Percentiles rank a stretch among this genome's conserved stretches.
Evolutionary conservation across 768 basidiomycete species (phyloP).

Genomic region (Psilocybe cubensis): DNA sequence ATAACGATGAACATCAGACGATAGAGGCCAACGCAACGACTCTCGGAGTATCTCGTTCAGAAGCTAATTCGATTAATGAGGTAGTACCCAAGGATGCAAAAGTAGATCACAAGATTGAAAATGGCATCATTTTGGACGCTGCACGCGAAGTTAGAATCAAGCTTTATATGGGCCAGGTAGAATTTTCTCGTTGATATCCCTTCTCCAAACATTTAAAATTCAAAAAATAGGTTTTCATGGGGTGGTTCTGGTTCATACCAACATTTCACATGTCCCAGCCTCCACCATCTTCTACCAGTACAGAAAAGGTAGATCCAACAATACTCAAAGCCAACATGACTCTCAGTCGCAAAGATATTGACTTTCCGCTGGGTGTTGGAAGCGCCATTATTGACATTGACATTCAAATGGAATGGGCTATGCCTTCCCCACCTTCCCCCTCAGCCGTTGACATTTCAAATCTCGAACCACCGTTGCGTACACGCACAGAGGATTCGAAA

Average conservation of each 20-base stretch:
- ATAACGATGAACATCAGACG: background rate
- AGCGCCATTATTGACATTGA: slow-evolving; percentile 66
- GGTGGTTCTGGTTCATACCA: slow-evolving; percentile 89
- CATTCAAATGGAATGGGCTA: slow-evolving; percentile 37
- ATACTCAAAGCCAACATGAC: slow-evolving; percentile 38
- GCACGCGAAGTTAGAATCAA: slow-evolving; percentile 72
- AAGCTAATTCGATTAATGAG: slow-evolving; percentile 49
- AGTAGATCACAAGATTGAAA: slow-evolving; percentile 10
- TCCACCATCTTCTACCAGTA: slow-evolving; percentile 24
- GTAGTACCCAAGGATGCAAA: slow-evolving; percentile 22
- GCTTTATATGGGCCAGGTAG: slow-evolving; percentile 72
- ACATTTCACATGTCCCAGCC: slow-evolving; percentile 75
- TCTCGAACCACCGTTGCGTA: slow-evolving; percentile 16
- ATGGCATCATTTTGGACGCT: slow-evolving; percentile 66
- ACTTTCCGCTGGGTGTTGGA: slow-evolving; percentile 80
- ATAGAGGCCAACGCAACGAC: slow-evolving; percentile 25
- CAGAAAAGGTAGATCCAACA: slow-evolving; percentile 2
- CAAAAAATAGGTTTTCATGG: slow-evolving; percentile 63
- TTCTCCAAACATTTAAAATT: background rate
- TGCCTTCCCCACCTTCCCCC: background rate
- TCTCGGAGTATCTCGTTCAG: slow-evolving; percentile 37
- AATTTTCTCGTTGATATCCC: slow-evolving; percentile 3
- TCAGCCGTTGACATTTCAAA: background rate
- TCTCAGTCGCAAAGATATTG: slow-evolving; percentile 66
- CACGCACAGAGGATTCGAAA: slow-evolving; percentile 21